These are phyloP conservation scores for Vaccinium vitisidaea DNA, from an alignment of 148 eudicot genomes.

Conservation along the genomic window DNA sequence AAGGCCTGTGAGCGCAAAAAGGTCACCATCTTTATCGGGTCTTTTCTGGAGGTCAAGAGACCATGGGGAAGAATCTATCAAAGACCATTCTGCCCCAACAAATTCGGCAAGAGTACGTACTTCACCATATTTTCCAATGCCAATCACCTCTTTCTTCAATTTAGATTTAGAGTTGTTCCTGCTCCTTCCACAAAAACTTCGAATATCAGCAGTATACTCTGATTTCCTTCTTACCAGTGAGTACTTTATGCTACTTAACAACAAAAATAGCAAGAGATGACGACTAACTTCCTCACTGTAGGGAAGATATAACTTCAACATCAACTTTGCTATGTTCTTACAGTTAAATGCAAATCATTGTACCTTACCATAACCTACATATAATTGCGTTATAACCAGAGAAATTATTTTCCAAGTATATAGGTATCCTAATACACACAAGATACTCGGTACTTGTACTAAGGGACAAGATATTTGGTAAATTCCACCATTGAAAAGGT, in stretches of 20 bases:
- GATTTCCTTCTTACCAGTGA: not conserved
- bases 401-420: not conserved
- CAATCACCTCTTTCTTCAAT: conserved; percentile 48
- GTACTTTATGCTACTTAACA: not conserved
- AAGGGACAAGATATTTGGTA: not conserved
- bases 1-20: conserved; percentile 69
- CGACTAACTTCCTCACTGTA: not conserved
- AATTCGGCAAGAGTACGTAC: conserved; percentile 55
- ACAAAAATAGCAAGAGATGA: not conserved
- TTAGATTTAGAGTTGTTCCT: conserved; percentile 27
- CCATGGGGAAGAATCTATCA: conserved; percentile 56
- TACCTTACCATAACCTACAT: not conserved
- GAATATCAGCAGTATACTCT: conserved; percentile 12
- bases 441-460: not conserved
- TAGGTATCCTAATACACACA: not conserved
- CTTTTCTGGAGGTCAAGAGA: conserved; percentile 40
- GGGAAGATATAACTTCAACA: not conserved
- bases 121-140: conserved; percentile 56
- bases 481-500: conserved; percentile 1
- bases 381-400: not conserved
- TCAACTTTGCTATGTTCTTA: not conserved
- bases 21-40: conserved; percentile 39
- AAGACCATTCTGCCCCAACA: conserved; percentile 53
- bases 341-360: not conserved
- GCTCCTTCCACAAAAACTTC: conserved; percentile 21